phyloP scores from a whole-genome alignment of 2,329 filamentous ascomycete genomes.

The Chaetomium strumarium region DNA sequence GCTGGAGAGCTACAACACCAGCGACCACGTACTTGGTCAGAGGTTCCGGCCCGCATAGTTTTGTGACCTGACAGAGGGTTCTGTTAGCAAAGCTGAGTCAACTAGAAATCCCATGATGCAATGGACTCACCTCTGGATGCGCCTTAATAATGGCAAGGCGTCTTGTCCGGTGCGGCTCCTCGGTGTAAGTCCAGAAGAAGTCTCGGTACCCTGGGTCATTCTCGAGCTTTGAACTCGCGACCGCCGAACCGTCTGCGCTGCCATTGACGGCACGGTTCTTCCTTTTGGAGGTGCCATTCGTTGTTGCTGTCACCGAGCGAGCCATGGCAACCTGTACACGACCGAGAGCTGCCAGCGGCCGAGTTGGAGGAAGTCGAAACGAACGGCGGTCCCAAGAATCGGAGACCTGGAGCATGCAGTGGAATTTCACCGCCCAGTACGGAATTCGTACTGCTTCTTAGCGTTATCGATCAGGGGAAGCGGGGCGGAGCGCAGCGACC shows the following conservation, averaged over 20 bases:
- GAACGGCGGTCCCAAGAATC: constrained; percentile 4
- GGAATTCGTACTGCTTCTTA: background rate
- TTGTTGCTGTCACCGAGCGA: constrained; percentile 24
- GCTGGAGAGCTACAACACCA: constrained; percentile 75
- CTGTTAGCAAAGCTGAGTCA: background rate
- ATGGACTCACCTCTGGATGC: constrained; percentile 71
- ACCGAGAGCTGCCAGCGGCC: constrained; percentile 4
- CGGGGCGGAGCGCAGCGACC: background rate
- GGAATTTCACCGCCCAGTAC: constrained; percentile 9
- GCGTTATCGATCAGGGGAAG: background rate
- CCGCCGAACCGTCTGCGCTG: constrained; percentile 11
- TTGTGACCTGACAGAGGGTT: constrained; percentile 64
- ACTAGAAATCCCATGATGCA: background rate
- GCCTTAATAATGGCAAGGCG: constrained; percentile 95
- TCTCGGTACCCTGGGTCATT: constrained; percentile 39
- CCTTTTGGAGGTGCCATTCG: constrained; percentile 24
- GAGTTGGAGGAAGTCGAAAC: background rate
- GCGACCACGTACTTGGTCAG: constrained; percentile 91
- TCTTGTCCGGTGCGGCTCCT: constrained; percentile 90
- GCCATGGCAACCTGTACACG: constrained; percentile 22
- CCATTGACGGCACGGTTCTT: constrained; percentile 20
- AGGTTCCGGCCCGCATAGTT: constrained; percentile 93
- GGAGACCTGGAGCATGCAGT: background rate
- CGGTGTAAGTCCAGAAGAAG: constrained; percentile 99
- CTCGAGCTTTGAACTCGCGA: constrained; percentile 33